Evolutionary conservation across 208 protist species (phyloP).

Genomic region (Crithidia fasciculata): DNA sequence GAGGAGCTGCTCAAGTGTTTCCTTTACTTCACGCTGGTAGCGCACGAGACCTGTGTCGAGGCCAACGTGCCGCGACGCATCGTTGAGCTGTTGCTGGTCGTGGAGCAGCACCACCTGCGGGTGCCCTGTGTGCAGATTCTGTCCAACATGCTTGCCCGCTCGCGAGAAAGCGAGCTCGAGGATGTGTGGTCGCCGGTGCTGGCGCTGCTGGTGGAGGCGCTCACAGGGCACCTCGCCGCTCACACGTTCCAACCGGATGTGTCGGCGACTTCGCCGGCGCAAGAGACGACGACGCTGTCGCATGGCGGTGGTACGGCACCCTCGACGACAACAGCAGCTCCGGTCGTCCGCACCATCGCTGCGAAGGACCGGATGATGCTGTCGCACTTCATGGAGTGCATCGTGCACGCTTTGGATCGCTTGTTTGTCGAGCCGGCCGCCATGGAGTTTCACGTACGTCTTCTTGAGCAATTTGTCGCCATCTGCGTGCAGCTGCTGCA

Average conservation of each 20-base stretch:
- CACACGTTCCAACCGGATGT: background rate
- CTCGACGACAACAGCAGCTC: too few relatives aligned
- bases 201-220: slow-evolving; percentile 28
- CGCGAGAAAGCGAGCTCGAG: slow-evolving; percentile 22
- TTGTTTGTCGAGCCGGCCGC: slow-evolving; percentile 23
- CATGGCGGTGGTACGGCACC: too few relatives aligned
- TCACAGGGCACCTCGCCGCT: slow-evolving; percentile 14
- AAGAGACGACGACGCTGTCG: background rate
- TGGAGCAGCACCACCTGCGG: slow-evolving; percentile 51
- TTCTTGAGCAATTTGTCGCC: slow-evolving; percentile 22
- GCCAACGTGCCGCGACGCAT: slow-evolving; percentile 31
- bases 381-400: slow-evolving; percentile 26
- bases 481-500: slow-evolving; percentile 36
- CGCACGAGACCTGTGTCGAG: slow-evolving; percentile 38
- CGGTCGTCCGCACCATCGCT: slow-evolving; percentile 4
- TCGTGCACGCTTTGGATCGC: slow-evolving; percentile 31
- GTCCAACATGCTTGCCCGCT: slow-evolving; percentile 39
- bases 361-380: slow-evolving; percentile 19
- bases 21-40: slow-evolving; percentile 41
- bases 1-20: slow-evolving; percentile 82
- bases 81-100: slow-evolving; percentile 40
- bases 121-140: slow-evolving; percentile 57
- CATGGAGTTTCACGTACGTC: slow-evolving; percentile 23
- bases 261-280: background rate
- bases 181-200: slow-evolving; percentile 28